Conservation (phyloP, 2,329 filamentous ascomycete genomes). For the Paecilomyces formosus region DNA sequence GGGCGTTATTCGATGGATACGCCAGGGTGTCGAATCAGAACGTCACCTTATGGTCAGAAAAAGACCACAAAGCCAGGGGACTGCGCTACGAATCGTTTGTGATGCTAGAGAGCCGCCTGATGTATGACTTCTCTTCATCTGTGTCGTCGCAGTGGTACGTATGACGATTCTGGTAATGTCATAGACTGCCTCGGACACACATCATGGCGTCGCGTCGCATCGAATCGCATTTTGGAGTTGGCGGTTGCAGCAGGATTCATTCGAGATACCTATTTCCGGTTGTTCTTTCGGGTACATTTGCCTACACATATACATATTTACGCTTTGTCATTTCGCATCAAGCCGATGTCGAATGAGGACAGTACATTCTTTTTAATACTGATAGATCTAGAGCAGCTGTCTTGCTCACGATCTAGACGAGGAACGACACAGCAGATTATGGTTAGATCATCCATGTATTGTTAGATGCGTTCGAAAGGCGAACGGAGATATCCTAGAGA, state of each 20-base stretch:
- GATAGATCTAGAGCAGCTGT: background rate
- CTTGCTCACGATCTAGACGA: background rate
- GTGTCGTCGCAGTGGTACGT: background rate
- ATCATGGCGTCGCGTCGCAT: background rate
- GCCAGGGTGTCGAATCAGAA: slow-evolving; percentile 16
- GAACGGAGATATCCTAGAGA: too few relatives aligned
- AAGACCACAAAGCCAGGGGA: slow-evolving; percentile 8
- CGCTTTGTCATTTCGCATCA: background rate
- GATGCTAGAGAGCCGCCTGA: slow-evolving; percentile 17
- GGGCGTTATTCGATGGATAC: slow-evolving; percentile 31
- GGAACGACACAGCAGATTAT: background rate
- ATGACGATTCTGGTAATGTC: background rate
- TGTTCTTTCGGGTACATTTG: background rate
- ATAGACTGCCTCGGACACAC: background rate
- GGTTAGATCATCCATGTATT: background rate
- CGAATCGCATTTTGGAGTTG: background rate
- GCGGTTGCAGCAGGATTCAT: background rate
- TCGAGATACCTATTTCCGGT: background rate
- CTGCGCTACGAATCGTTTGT: slow-evolving; percentile 25
- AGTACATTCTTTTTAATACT: background rate
- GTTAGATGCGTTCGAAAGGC: too few relatives aligned
- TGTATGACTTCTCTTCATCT: slow-evolving; percentile 14
- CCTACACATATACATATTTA: background rate
- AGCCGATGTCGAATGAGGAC: background rate
- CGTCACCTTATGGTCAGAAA: slow-evolving; percentile 8